Evolutionary conservation across 1,284 basidiomycete species (phyloP).

Genomic region (Cryptococcus sp.): DNA sequence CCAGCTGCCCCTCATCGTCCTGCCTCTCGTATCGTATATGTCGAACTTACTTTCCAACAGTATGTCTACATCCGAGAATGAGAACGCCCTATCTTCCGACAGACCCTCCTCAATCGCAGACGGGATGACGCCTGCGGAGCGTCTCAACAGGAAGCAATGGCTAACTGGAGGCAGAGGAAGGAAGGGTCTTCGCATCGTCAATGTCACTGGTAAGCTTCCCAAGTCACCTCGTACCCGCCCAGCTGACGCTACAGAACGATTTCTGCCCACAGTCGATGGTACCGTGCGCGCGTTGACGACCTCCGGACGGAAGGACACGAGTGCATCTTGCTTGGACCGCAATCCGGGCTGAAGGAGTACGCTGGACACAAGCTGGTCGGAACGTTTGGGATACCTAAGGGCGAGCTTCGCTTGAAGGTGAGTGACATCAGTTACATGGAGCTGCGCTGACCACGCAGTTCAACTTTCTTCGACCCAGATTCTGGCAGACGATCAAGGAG

Average conservation of each 20-base stretch:
- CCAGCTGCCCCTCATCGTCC: too few relatives aligned
- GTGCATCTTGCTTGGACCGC: slow-evolving; percentile 53
- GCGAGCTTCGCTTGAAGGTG: too few relatives aligned
- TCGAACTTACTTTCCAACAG: too few relatives aligned
- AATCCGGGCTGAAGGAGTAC: slow-evolving; percentile 51
- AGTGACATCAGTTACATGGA: too few relatives aligned
- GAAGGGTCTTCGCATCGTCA: slow-evolving; percentile 40
- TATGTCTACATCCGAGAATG: too few relatives aligned
- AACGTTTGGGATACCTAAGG: slow-evolving; percentile 25
- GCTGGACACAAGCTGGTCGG: slow-evolving; percentile 54
- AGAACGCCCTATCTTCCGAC: too few relatives aligned
- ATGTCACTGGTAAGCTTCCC: slow-evolving; percentile 38
- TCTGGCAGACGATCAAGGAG: slow-evolving; percentile 48
- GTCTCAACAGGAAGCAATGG: slow-evolving; percentile 32
- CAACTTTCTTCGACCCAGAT: slow-evolving; percentile 55
- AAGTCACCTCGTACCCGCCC: not conserved
- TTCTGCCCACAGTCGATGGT: slow-evolving; percentile 55
- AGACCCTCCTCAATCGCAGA: too few relatives aligned
- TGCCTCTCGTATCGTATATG: too few relatives aligned
- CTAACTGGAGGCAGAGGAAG: slow-evolving; percentile 27
- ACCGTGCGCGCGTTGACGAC: slow-evolving; percentile 54
- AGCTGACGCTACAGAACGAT: slow-evolving; percentile 48
- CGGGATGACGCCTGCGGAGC: slow-evolving; percentile 28
- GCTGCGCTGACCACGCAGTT: slow-evolving; percentile 34
- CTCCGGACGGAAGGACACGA: slow-evolving; percentile 53